Conservation (phyloP, 1,139 yeast species). For the Yarrowia galli region DNA sequence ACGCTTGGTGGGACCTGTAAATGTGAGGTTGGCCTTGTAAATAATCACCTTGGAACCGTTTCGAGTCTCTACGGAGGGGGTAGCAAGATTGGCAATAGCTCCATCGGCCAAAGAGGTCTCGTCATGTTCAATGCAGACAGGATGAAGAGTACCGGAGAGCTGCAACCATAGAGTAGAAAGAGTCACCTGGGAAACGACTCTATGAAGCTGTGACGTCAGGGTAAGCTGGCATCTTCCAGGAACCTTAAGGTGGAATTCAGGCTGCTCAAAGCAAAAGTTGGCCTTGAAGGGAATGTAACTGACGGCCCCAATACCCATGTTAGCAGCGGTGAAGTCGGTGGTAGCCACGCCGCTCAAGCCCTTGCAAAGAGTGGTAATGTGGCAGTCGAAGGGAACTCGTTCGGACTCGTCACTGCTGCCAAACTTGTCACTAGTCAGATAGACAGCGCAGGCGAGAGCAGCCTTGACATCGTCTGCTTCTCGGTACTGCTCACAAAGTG, state of each 20-base stretch:
- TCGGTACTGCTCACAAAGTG: constrained; percentile 25
- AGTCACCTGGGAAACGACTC: constrained; percentile 39
- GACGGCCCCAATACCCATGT: constrained; percentile 36
- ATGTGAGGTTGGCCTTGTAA: constrained; percentile 45
- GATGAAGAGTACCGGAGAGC: constrained; percentile 36
- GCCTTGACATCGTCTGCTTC: constrained; percentile 19
- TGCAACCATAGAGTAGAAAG: constrained; percentile 38
- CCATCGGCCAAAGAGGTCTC: constrained; percentile 40
- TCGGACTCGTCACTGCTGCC: constrained; percentile 37
- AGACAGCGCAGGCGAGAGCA: constrained; percentile 41
- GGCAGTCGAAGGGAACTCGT: constrained; percentile 41
- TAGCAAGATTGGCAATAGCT: constrained; percentile 42
- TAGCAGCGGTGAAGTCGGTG: constrained; percentile 16
- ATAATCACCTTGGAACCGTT: constrained; percentile 45
- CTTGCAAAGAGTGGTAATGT: constrained; percentile 8
- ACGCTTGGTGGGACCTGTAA: constrained; percentile 46
- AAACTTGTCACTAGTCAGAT: constrained; percentile 41
- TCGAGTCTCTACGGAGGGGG: constrained; percentile 45
- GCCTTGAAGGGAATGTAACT: constrained; percentile 41
- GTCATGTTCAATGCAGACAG: constrained; percentile 43
- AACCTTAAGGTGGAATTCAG: constrained; percentile 45
- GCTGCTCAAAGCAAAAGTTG: constrained; percentile 44
- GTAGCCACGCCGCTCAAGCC: constrained; percentile 2
- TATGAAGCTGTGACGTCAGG: constrained; percentile 40
- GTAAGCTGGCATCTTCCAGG: constrained; percentile 44